Percentiles rank a stretch among this genome's conserved stretches.
Evolutionary conservation across 805 yeast species (phyloP).

Genomic region (Candida anglica): DNA sequence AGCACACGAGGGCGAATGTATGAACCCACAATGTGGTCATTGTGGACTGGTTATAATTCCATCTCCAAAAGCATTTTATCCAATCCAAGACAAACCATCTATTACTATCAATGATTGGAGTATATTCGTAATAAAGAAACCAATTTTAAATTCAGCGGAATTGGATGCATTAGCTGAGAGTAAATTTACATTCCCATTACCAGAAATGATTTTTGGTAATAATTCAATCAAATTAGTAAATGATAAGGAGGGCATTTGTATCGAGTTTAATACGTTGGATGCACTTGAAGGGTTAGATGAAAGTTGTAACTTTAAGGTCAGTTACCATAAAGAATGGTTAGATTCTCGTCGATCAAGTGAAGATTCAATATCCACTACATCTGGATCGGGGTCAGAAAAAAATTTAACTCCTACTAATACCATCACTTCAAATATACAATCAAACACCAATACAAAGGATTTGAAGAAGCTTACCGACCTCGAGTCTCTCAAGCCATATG

Average conservation of each 20-base stretch:
- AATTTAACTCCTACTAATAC: not conserved
- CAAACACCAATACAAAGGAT: slow-evolving; percentile 14
- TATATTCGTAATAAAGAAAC: slow-evolving; percentile 65
- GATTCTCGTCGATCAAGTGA: slow-evolving; percentile 28
- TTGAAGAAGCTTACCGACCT: slow-evolving; percentile 39
- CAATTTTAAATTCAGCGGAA: slow-evolving; percentile 72
- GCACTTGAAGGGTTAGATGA: slow-evolving; percentile 47
- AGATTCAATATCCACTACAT: slow-evolving; percentile 3
- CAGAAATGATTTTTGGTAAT: slow-evolving; percentile 97
- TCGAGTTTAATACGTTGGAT: slow-evolving; percentile 73
- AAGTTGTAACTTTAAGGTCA: slow-evolving; percentile 49
- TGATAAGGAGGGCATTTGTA: slow-evolving; percentile 34
- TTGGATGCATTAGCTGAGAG: slow-evolving; percentile 61
- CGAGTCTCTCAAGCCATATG: slow-evolving; percentile 78
- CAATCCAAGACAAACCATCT: slow-evolving; percentile 64
- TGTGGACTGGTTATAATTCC: slow-evolving; percentile 80
- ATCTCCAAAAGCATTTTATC: slow-evolving; percentile 63
- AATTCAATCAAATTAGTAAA: slow-evolving; percentile 55
- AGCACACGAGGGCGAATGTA: slow-evolving; percentile 31
- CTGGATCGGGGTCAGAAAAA: not conserved
- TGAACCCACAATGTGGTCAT: slow-evolving; percentile 49
- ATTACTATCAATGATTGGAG: slow-evolving; percentile 73
- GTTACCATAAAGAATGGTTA: slow-evolving; percentile 85
- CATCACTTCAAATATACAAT: not conserved
- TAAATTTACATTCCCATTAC: slow-evolving; percentile 73